Base-by-base conservation (phyloP, 176 grass and related monocot species). In the Pontederia crassipes region DNA sequence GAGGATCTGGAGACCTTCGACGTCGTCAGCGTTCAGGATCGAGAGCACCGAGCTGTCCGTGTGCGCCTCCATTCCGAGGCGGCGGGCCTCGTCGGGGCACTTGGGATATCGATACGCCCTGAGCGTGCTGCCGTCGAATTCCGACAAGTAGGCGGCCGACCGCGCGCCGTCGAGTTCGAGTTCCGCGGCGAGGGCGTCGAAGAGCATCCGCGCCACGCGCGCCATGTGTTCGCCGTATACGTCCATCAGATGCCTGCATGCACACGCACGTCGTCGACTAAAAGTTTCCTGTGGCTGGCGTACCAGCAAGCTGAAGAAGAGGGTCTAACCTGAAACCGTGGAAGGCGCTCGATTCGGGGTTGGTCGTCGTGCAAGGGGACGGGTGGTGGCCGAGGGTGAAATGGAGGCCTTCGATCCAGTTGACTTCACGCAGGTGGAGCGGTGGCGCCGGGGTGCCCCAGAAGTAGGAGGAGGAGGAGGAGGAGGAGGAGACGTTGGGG, bases 41-140 rank as follows among this genome's bases (percentile, higher is more conserved):
- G 91, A 82, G 9, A 96, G 66, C 3, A 90, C 75, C 15, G 86
- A 90, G 75, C 91, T 96, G 48, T 96, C 91, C 1, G 83, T 96
- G 75, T 96, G 91, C 0, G 83, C 45, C 57, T 82, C 86, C 91
- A 96, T 96, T 0, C 83, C 91, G 20, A 90, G 28, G 54, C 52
- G 49, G 11, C 28, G 48, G 24, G 10, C 8, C 2, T n/a, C 0
- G 2, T 52, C 29, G 11, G 77, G 63, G n/a, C 75, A 85, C 12
- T 70, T 61, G 1, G 91, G 91, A 68, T 96, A 96, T 3, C 91
- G 78, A 46, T 96, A 96, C 8, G 79, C 62, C 8, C 91, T 86
- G 29, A 96, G 71, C 0, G 70, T 76, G 72, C 83, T 76, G 72
- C 83, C 63, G 28, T 73, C 71, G 18, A 12, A 51, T 62, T 96